Conservation (phyloP, 176 grass and related monocot species). For the Musa schizocarpa region DNA sequence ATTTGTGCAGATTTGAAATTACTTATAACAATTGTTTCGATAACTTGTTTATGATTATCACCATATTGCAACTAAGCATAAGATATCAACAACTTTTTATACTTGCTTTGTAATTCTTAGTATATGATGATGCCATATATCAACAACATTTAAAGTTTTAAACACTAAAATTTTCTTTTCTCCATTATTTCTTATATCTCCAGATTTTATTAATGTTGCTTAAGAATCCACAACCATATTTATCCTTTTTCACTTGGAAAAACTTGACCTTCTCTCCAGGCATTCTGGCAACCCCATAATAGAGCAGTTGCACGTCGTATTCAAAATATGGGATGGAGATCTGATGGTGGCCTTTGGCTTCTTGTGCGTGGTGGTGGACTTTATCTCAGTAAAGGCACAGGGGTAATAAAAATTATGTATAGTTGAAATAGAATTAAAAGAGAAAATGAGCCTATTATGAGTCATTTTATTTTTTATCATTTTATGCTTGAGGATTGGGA, state of each 20-base stretch:
- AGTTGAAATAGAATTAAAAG: background rate
- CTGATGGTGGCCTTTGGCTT: constrained; percentile 97
- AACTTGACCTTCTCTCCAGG: constrained; percentile 30
- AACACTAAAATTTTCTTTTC: too few species aligned
- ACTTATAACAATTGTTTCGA: too few species aligned
- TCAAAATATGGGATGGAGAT: constrained; percentile 99
- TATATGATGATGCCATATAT: too few species aligned
- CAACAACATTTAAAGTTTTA: too few species aligned
- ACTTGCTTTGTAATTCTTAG: too few species aligned
- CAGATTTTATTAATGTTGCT: background rate
- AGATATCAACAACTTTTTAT: too few species aligned
- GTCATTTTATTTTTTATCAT: background rate
- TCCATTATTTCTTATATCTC: too few species aligned
- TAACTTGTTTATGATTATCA: too few species aligned
- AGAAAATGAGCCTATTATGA: background rate
- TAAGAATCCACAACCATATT: background rate
- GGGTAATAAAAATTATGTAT: constrained; percentile 33
- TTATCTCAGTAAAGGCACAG: constrained; percentile 92
- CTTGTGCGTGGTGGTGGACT: constrained; percentile 88
- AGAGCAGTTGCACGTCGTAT: constrained; percentile 90
- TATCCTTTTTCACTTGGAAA: background rate
- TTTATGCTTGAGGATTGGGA: background rate
- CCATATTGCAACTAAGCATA: too few species aligned
- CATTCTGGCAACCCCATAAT: constrained; percentile 95
- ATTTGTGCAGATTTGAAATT: too few species aligned